Evolutionary conservation across 2,329 filamentous ascomycete species (phyloP).

Genomic region (Colletotrichum sp.): DNA sequence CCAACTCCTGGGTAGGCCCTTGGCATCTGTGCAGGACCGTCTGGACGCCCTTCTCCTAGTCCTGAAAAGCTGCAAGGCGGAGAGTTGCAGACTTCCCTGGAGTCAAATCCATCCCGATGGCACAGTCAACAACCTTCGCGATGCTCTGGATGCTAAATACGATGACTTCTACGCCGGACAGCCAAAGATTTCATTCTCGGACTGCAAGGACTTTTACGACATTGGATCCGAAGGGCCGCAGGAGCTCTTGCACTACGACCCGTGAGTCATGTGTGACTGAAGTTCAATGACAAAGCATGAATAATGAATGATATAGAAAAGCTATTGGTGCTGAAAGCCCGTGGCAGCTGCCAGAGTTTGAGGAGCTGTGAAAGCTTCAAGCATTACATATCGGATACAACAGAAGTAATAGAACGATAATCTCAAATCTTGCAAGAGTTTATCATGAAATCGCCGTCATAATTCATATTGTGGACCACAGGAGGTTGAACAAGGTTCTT

Average conservation of each 20-base stretch:
- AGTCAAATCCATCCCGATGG: constrained; percentile 58
- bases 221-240: constrained; percentile 60
- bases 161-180: constrained; percentile 59
- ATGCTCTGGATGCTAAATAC: constrained; percentile 52
- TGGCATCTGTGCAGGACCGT: constrained; percentile 49
- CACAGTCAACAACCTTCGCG: constrained; percentile 52
- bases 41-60: constrained; percentile 65
- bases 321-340: not conserved
- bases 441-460: not conserved
- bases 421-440: not conserved
- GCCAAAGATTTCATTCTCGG: constrained; percentile 54
- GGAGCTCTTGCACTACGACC: constrained; percentile 7
- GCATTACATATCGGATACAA: not conserved
- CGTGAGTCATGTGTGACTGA: not conserved
- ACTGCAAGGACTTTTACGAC: constrained; percentile 63
- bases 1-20: constrained; percentile 34
- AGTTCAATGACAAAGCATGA: not conserved
- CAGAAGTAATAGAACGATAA: not conserved
- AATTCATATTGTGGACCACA: too few species aligned
- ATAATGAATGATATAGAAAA: not conserved
- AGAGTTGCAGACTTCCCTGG: constrained; percentile 62
- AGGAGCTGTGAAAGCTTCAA: not conserved
- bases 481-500: too few species aligned
- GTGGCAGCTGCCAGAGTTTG: not conserved
- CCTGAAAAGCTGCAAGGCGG: constrained; percentile 63